Evolutionary conservation across 305 asterid species (phyloP).

Genomic region (Fraxinus floribunda): DNA sequence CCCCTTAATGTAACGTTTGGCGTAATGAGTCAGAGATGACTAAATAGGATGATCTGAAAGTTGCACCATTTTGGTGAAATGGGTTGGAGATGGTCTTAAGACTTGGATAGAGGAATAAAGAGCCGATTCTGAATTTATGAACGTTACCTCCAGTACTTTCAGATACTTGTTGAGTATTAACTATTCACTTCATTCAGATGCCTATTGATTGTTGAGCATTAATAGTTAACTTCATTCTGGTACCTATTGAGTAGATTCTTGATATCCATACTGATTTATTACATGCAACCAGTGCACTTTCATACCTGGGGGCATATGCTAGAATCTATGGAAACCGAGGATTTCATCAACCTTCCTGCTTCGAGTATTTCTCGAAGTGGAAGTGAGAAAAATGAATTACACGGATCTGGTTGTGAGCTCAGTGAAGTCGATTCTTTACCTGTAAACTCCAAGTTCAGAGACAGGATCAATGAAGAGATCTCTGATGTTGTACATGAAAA

Average conservation of each 20-base stretch:
- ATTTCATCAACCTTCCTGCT: conserved; percentile 44
- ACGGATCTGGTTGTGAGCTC: conserved; percentile 33
- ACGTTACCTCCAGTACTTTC: not conserved
- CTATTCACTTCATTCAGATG: not conserved
- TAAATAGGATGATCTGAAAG: not conserved
- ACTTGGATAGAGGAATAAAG: not conserved
- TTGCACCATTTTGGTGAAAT: not conserved
- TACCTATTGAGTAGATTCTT: not conserved
- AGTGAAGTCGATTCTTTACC: conserved; percentile 30
- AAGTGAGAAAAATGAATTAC: conserved; percentile 32
- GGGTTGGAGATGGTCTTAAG: not conserved
- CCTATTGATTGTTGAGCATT: not conserved
- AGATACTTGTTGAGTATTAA: not conserved
- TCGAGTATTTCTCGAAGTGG: conserved; percentile 43
- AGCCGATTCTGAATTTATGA: not conserved
- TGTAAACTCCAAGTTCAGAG: conserved; percentile 33
- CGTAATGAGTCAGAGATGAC: not conserved
- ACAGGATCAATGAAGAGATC: conserved; percentile 37
- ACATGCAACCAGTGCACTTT: conserved; percentile 14
- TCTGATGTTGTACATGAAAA: conserved; percentile 24
- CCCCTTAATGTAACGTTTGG: not conserved
- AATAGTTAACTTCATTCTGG: not conserved
- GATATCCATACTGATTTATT: not conserved
- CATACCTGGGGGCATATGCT: conserved; percentile 14
- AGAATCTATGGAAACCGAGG: conserved; percentile 55